Conservation (phyloP, 768 basidiomycete species). For the Podaxis sp. region DNA sequence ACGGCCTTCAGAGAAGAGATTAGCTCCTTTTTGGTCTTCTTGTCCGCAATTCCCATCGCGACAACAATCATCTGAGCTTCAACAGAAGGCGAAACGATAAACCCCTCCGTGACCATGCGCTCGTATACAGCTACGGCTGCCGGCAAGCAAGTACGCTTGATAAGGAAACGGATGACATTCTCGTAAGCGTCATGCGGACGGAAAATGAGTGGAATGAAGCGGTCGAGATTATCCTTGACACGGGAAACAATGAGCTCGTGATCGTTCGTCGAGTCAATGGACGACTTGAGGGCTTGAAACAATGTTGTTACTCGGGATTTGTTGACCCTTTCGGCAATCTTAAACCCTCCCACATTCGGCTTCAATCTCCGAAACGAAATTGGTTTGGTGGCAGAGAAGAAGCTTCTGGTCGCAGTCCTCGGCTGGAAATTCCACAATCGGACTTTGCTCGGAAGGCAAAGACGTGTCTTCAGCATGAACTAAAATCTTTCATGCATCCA, state of each 20-base stretch:
- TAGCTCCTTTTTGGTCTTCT: background rate
- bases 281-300: background rate
- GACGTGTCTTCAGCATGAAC: background rate
- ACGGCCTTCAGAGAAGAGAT: background rate
- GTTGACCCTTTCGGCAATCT: background rate
- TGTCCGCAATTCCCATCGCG: background rate
- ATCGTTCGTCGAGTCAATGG: background rate
- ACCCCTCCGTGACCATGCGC: constrained; percentile 5
- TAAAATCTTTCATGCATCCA: background rate
- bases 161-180: constrained; percentile 1
- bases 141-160: background rate
- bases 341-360: no score
- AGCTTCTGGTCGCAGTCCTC: background rate
- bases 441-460: background rate
- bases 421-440: background rate
- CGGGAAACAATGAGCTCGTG: constrained; percentile 1
- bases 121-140: constrained; percentile 6
- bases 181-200: constrained; percentile 3
- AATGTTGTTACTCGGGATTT: background rate
- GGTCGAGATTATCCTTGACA: constrained; percentile 5
- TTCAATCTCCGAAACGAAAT: background rate
- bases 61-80: constrained; percentile 12
- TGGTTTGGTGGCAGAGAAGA: constrained; percentile 1
- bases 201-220: background rate
- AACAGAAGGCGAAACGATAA: constrained; percentile 4